These are phyloP conservation scores for Stachybotrys chlorohalonatus DNA, from an alignment of 2,329 filamentous ascomycete species.

Conservation along the genomic window DNA sequence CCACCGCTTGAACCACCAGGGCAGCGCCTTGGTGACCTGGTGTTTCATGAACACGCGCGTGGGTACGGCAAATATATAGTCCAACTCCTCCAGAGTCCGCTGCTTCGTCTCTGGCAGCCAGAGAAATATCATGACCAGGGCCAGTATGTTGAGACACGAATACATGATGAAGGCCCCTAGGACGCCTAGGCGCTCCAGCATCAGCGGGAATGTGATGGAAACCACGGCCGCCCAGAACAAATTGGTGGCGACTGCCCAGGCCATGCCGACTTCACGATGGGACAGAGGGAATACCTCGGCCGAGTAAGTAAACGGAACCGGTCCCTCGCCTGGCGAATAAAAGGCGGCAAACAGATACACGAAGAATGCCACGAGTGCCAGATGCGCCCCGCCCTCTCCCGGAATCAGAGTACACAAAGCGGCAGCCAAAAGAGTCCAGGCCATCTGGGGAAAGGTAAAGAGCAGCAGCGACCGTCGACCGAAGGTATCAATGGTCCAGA, in stretches of 20 bases:
- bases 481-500: constrained; percentile 51
- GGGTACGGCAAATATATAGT: constrained; percentile 53
- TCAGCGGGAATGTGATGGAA: constrained; percentile 54
- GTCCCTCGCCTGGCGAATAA: constrained; percentile 49
- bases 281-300: constrained; percentile 64
- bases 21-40: constrained; percentile 45
- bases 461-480: constrained; percentile 41
- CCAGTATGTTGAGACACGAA: constrained; percentile 44
- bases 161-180: constrained; percentile 46
- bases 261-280: constrained; percentile 65
- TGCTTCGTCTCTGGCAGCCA: constrained; percentile 52
- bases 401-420: constrained; percentile 44
- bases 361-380: constrained; percentile 44
- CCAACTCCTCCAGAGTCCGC: constrained; percentile 43
- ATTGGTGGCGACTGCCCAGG: constrained; percentile 58
- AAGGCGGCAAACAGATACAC: constrained; percentile 46
- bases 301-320: constrained; percentile 59
- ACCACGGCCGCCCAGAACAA: constrained; percentile 51
- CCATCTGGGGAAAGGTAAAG: constrained; percentile 33
- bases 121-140: constrained; percentile 46
- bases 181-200: constrained; percentile 35
- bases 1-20: constrained; percentile 52
- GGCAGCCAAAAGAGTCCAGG: constrained; percentile 28
- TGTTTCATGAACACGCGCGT: constrained; percentile 48
- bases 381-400: constrained; percentile 17